These are phyloP conservation scores for Mortierella sp. DNA, from an alignment of 371 early-diverging fungal genomes.

Conservation along the genomic window DNA sequence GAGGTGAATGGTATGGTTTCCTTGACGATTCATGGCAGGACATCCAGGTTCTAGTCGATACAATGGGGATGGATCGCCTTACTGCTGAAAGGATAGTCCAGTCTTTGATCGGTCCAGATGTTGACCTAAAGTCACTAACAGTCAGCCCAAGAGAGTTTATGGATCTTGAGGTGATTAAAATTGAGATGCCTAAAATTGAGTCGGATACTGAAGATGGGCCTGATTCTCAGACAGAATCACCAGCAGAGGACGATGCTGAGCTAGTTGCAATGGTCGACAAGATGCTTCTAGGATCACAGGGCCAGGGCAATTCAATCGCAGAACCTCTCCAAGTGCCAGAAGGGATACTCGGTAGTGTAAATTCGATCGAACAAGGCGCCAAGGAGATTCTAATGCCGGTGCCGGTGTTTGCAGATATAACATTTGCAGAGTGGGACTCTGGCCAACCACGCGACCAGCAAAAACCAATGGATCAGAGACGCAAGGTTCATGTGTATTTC, in stretches of 20 bases:
- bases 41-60: neutral
- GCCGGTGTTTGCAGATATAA: constrained; percentile 22
- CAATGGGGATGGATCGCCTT: constrained; percentile 25
- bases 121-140: constrained; percentile 9
- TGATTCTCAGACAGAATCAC: constrained; percentile 1
- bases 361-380: neutral
- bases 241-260: constrained; percentile 10
- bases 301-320: neutral
- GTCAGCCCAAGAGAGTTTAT: constrained; percentile 18
- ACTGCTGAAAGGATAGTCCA: constrained; percentile 28
- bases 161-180: constrained; percentile 35
- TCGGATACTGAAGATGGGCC: neutral
- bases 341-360: neutral
- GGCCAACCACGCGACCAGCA: constrained; percentile 21
- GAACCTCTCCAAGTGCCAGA: neutral
- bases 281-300: constrained; percentile 17
- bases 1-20: constrained; percentile 46
- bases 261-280: constrained; percentile 37
- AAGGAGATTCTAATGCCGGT: constrained; percentile 4
- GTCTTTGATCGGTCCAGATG: constrained; percentile 19
- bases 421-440: constrained; percentile 22
- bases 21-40: constrained; percentile 27
- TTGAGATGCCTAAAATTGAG: constrained; percentile 24
- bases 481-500: constrained; percentile 34
- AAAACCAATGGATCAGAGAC: constrained; percentile 16